Base-by-base conservation (phyloP, 768 basidiomycete species). In the Lactarius deliciosus region DNA sequence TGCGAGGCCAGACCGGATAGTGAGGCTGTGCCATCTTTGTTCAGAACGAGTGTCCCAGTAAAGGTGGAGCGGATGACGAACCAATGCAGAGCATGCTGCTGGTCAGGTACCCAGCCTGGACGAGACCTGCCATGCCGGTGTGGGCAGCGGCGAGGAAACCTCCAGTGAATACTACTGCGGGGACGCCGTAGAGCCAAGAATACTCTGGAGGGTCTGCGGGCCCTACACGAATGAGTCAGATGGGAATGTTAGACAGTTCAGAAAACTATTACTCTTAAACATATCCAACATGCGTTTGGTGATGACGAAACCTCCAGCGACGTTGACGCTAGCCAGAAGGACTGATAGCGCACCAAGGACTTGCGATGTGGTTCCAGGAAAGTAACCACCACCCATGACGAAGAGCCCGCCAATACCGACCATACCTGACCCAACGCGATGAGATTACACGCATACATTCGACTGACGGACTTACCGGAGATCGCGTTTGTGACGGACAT, bases 401-500 rank as follows among this genome's bases (percentile, higher is more conserved):
- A 93, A 94, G 74, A 95, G 80, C 43, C 93, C 93, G 20, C 92
- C 93, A 41, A 93, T 79, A 45, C 91, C 91, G 61, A 92, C 90
- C 86, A 89, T 85, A 41, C 86, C 85, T 84, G 55, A 30, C 3
- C 65, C 65, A 47, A 70, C 60, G 3, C 36, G 43, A 57, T 53
- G 18, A 69, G 9, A 45, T 32, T 15, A 13, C 32, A 13, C 34
- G 22, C 5, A 32, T 60, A 34, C 13, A 28, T 16, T 8, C 22
- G 55, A 60, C 41, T 57, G 41, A 22, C 22, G 32, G 57, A 79
- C 84, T 76, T 74, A 78, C 92, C 91, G 25, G 92, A 94, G 54
- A 93, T 90, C 3, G 92, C 92, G 72, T 94, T 94, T 15, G 92
- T 94, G 7, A 94, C 92, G 10, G 90, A 91, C 92, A 95, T 95